These are phyloP conservation scores for Recurvomyces mirabilis DNA, from an alignment of 495 filamentous ascomycete genomes.

Conservation along the genomic window DNA sequence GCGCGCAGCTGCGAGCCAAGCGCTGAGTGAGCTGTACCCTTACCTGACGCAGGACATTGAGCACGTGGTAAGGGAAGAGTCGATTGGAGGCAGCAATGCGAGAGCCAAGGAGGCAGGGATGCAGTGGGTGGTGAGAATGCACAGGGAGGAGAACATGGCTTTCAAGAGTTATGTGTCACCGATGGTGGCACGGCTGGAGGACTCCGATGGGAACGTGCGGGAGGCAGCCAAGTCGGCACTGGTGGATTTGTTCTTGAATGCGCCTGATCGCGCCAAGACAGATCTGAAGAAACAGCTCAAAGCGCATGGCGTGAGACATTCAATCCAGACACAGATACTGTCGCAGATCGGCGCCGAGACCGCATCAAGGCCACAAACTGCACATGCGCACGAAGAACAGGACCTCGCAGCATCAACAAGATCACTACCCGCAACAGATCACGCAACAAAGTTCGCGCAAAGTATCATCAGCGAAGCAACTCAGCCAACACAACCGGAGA, in stretches of 20 bases:
- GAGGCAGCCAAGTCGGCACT: slow-evolving; percentile 70
- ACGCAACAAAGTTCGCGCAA: slow-evolving; percentile 25
- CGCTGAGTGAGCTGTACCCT: slow-evolving; percentile 63
- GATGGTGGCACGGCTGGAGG: slow-evolving; percentile 76
- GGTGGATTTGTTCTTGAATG: slow-evolving; percentile 77
- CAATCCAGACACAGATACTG: slow-evolving; percentile 69
- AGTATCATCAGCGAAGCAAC: slow-evolving; percentile 26
- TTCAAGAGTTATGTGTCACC: slow-evolving; percentile 73
- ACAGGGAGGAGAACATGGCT: slow-evolving; percentile 59
- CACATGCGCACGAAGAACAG: slow-evolving; percentile 2
- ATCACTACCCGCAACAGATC: slow-evolving; percentile 21
- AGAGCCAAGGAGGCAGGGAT: slow-evolving; percentile 72
- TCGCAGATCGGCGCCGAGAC: slow-evolving; percentile 40
- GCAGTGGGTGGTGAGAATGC: slow-evolving; percentile 72
- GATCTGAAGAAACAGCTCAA: slow-evolving; percentile 76
- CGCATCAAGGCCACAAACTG: slow-evolving; percentile 36
- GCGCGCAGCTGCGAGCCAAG: slow-evolving; percentile 55
- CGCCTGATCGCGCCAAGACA: slow-evolving; percentile 70
- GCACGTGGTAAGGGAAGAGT: slow-evolving; percentile 62
- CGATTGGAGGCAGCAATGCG: slow-evolving; percentile 66
- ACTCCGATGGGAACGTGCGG: slow-evolving; percentile 75
- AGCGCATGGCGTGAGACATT: slow-evolving; percentile 66
- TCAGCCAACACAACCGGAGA: slow-evolving; percentile 33
- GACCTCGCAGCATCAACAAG: slow-evolving; percentile 24
- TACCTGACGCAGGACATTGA: slow-evolving; percentile 61